Conservation (phyloP, 1,139 yeast genomes). For the Saccharomyces hybrid region DNA sequence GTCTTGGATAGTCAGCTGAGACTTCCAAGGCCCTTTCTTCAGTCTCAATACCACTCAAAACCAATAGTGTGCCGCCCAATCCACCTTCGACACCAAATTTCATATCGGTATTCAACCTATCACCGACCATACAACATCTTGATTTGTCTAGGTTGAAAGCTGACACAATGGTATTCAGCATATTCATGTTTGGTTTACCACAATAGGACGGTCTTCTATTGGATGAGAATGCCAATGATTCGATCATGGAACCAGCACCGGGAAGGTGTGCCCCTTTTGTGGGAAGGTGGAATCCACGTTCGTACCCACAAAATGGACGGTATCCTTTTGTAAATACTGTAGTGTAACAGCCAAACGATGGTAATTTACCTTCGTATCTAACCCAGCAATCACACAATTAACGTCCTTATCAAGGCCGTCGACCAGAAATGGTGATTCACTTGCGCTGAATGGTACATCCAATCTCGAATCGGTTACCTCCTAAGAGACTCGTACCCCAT, state of each 20-base stretch:
- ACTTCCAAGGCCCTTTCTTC: conserved; percentile 47
- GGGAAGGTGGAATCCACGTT: conserved; percentile 94
- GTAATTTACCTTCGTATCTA: conserved; percentile 70
- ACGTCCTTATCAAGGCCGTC: conserved; percentile 57
- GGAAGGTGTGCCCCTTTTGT: conserved; percentile 71
- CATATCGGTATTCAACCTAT: conserved; percentile 90
- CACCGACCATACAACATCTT: conserved; percentile 88
- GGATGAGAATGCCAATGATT: conserved; percentile 66
- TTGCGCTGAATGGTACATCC: conserved; percentile 35
- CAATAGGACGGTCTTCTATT: conserved; percentile 74
- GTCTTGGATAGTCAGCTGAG: conserved; percentile 41
- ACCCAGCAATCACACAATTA: conserved; percentile 85
- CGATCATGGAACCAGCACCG: conserved; percentile 91
- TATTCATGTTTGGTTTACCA: conserved; percentile 84
- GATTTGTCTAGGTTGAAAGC: conserved; percentile 49
- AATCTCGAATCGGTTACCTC: conserved; percentile 58
- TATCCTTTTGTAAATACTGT: conserved; percentile 65
- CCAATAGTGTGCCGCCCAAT: conserved; percentile 68
- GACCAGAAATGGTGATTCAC: conserved; percentile 42
- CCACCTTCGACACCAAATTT: conserved; percentile 84
- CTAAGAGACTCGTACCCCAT: conserved; percentile 62
- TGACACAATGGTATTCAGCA: conserved; percentile 85
- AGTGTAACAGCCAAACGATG: conserved; percentile 73
- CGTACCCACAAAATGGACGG: conserved; percentile 81
- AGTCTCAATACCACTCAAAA: conserved; percentile 83